A percentile compares a stretch with the other conserved stretches of the same genome.
These are phyloP conservation scores for Allantophomopsis lycopodina DNA, from an alignment of 2,329 filamentous ascomycete species.

Conservation along the genomic window DNA sequence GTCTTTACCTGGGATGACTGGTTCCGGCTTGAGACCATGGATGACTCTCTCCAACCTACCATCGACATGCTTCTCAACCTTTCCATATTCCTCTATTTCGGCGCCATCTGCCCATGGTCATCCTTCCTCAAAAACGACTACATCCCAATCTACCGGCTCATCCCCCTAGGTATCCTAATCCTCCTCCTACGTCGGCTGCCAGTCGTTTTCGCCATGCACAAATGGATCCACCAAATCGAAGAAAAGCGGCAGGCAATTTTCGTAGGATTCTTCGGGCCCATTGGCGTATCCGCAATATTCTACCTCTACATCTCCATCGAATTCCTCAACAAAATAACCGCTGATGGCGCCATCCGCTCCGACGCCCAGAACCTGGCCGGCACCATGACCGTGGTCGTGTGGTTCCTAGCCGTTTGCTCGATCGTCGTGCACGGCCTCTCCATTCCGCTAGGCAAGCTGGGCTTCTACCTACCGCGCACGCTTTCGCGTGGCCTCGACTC, in stretches of 20 bases:
- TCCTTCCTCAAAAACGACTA: constrained; percentile 55
- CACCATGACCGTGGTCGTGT: constrained; percentile 58
- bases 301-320: constrained; percentile 75
- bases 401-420: constrained; percentile 76
- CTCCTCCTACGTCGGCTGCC: constrained; percentile 61
- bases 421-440: constrained; percentile 76
- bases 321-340: constrained; percentile 47
- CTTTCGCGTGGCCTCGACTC: constrained; percentile 38
- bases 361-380: constrained; percentile 57
- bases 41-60: constrained; percentile 87
- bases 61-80: constrained; percentile 93
- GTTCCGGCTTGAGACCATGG: constrained; percentile 79
- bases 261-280: constrained; percentile 86
- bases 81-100: constrained; percentile 81
- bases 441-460: constrained; percentile 60
- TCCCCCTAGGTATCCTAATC: constrained; percentile 62
- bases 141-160: constrained; percentile 59
- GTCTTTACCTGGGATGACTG: constrained; percentile 88
- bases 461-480: constrained; percentile 45
- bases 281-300: constrained; percentile 82
- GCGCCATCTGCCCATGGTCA: constrained; percentile 71
- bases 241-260: constrained; percentile 64
- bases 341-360: constrained; percentile 43
- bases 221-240: constrained; percentile 67
- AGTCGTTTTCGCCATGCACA: constrained; percentile 60